Evolutionary conservation across 176 grass and related monocot genomes (phyloP).

Genomic region (Oryza meridionalis): DNA sequence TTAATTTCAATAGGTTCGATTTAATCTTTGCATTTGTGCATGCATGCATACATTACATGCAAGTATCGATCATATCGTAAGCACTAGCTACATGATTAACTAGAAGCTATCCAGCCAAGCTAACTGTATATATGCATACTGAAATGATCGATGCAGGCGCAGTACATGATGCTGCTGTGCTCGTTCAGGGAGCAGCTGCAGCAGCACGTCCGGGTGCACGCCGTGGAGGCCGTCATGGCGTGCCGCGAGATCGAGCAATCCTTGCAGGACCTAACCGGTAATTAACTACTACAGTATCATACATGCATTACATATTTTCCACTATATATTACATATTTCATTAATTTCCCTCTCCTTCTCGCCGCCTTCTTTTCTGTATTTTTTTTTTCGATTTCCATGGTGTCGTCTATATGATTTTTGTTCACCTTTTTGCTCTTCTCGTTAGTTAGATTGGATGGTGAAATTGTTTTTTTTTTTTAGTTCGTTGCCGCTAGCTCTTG

Average conservation of each 20-base stretch:
- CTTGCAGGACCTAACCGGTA: constrained; percentile 94
- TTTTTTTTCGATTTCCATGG: not conserved
- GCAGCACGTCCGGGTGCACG: constrained; percentile 99
- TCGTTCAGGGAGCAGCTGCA: constrained; percentile 99
- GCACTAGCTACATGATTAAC: not conserved
- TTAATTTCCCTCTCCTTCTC: not conserved
- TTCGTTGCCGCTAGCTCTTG: not conserved
- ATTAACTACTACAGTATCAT: not conserved
- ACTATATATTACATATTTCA: not conserved
- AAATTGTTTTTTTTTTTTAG: not conserved
- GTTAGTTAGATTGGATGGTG: constrained; percentile 31
- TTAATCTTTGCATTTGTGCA: not conserved
- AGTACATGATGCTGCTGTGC: constrained; percentile 95
- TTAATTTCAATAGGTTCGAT: not conserved
- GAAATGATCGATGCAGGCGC: constrained; percentile 53
- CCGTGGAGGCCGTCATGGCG: constrained; percentile 99
- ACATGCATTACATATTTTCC: not conserved
- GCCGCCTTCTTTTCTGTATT: not conserved
- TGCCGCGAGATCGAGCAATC: constrained; percentile 99
- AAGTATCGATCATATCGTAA: not conserved
- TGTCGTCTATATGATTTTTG: constrained; percentile 10
- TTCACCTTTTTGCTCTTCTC: constrained; percentile 6
- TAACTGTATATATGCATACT: not conserved
- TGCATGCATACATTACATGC: not conserved
- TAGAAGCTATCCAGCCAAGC: too few relatives aligned